Conservation (phyloP, 2,329 filamentous ascomycete species). For the Aspergillus ustus region DNA sequence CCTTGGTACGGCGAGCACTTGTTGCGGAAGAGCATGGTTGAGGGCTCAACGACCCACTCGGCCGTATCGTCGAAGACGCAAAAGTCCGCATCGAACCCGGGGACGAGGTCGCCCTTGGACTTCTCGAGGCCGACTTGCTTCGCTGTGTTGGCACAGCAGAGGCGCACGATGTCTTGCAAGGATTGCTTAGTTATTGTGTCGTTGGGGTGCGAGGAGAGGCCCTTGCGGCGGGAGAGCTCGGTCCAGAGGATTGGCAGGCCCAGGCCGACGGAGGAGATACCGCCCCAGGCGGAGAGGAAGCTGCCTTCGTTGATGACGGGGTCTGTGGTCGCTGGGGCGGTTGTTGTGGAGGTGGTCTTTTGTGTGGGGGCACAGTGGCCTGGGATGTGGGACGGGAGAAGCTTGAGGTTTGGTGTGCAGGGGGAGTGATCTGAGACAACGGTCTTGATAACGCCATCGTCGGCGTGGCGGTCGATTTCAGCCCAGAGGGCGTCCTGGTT, state of each 20-base stretch:
- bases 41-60: slow-evolving; percentile 72
- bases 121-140: slow-evolving; percentile 82
- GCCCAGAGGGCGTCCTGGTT: slow-evolving; percentile 89
- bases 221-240: slow-evolving; percentile 66
- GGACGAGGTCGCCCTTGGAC: slow-evolving; percentile 78
- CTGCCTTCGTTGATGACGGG: slow-evolving; percentile 64
- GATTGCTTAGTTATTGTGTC: slow-evolving; percentile 53
- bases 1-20: slow-evolving; percentile 91
- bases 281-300: slow-evolving; percentile 96
- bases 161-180: slow-evolving; percentile 78
- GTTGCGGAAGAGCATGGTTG: slow-evolving; percentile 93
- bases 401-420: slow-evolving; percentile 92
- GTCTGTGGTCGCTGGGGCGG: slow-evolving; percentile 15
- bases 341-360: neutral
- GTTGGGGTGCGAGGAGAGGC: slow-evolving; percentile 45
- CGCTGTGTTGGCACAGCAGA: slow-evolving; percentile 87
- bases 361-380: slow-evolving; percentile 42
- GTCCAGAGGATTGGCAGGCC: slow-evolving; percentile 91
- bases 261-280: slow-evolving; percentile 90
- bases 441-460: slow-evolving; percentile 83
- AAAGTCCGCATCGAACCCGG: slow-evolving; percentile 86
- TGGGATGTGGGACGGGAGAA: slow-evolving; percentile 74
- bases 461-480: slow-evolving; percentile 65
- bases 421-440: slow-evolving; percentile 96
- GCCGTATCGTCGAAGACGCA: slow-evolving; percentile 89